These are phyloP conservation scores for Verticillium nonalfalfae DNA, from an alignment of 2,329 filamentous ascomycete genomes.

Conservation along the genomic window DNA sequence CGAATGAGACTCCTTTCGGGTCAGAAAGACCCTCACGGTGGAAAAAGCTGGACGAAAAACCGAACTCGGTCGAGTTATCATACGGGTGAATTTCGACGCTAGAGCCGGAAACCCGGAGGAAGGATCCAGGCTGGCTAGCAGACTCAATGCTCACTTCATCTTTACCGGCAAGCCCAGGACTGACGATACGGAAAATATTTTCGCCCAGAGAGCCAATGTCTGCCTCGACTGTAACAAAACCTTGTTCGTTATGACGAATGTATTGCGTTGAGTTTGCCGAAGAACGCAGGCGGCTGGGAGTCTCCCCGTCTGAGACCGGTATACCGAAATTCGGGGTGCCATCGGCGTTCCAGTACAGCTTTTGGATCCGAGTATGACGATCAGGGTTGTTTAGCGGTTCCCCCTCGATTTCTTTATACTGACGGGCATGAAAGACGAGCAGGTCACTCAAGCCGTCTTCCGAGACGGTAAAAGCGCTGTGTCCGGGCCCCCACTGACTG, in stretches of 20 bases:
- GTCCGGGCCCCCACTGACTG: slow-evolving; percentile 20
- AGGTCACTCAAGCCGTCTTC: slow-evolving; percentile 21
- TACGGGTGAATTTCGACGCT: slow-evolving; percentile 6
- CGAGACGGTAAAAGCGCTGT: slow-evolving; percentile 20
- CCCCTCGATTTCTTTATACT: slow-evolving; percentile 19
- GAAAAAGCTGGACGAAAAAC: slow-evolving; percentile 11
- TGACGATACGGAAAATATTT: slow-evolving; percentile 16
- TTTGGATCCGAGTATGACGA: slow-evolving; percentile 19
- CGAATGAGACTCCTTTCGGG: slow-evolving; percentile 16
- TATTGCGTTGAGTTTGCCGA: slow-evolving; percentile 7
- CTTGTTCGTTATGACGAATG: slow-evolving; percentile 6
- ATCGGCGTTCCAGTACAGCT: slow-evolving; percentile 21
- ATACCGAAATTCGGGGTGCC: slow-evolving; percentile 21
- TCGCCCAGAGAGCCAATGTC: slow-evolving; percentile 7
- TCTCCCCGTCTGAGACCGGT: slow-evolving; percentile 15
- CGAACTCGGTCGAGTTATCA: slow-evolving; percentile 4
- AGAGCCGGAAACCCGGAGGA: slow-evolving; percentile 9
- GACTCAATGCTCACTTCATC: slow-evolving; percentile 17
- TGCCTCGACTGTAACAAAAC: neutral
- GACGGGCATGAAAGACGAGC: slow-evolving; percentile 18
- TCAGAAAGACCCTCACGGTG: slow-evolving; percentile 18
- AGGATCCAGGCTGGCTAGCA: slow-evolving; percentile 15
- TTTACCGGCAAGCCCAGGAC: slow-evolving; percentile 13
- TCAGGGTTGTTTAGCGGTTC: slow-evolving; percentile 18
- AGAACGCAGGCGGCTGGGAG: slow-evolving; percentile 14